A percentile compares a stretch with the other conserved stretches of the same genome.
Evolutionary conservation across 2,329 filamentous ascomycete species (phyloP).

Genomic region (Aspergillus ruber): DNA sequence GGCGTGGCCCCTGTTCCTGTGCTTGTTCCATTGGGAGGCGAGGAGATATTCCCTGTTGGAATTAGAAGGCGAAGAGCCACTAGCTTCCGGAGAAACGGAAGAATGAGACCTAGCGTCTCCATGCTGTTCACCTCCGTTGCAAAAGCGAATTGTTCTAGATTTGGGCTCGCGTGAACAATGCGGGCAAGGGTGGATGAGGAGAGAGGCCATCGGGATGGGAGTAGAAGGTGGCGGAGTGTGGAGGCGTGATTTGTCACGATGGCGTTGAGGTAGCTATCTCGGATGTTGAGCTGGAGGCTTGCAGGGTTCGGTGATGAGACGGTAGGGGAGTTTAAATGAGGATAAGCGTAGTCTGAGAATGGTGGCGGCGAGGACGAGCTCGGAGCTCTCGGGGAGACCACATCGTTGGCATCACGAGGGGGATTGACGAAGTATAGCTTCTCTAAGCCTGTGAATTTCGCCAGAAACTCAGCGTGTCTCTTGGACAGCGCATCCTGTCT

Average conservation of each 20-base stretch:
- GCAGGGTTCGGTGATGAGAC: conserved; percentile 18
- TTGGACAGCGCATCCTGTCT: conserved; percentile 45
- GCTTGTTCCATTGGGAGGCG: conserved; percentile 4
- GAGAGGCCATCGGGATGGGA: conserved; percentile 51
- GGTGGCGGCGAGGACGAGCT: conserved; percentile 24
- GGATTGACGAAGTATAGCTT: conserved; percentile 48
- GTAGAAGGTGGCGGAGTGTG: conserved; percentile 50
- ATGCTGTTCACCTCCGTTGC: conserved; percentile 39
- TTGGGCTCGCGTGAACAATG: conserved; percentile 49
- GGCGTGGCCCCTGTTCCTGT: not conserved
- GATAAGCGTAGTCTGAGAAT: conserved; percentile 11
- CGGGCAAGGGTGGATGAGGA: conserved; percentile 43
- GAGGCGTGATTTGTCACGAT: conserved; percentile 47
- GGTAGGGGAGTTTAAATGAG: conserved; percentile 15
- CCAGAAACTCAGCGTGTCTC: conserved; percentile 39
- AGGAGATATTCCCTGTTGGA: conserved; percentile 19
- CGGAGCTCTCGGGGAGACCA: conserved; percentile 18
- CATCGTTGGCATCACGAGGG: conserved; percentile 21
- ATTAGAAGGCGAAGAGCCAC: conserved; percentile 36
- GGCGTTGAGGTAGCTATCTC: conserved; percentile 45
- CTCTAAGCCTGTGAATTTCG: conserved; percentile 41
- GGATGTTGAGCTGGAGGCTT: conserved; percentile 26
- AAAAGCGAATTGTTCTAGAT: conserved; percentile 54
- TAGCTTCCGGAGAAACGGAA: conserved; percentile 37
- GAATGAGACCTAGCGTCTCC: conserved; percentile 32